Base-by-base conservation (phyloP, 2,329 filamentous ascomycete genomes). In the Aaosphaeria pasadenensis region DNA sequence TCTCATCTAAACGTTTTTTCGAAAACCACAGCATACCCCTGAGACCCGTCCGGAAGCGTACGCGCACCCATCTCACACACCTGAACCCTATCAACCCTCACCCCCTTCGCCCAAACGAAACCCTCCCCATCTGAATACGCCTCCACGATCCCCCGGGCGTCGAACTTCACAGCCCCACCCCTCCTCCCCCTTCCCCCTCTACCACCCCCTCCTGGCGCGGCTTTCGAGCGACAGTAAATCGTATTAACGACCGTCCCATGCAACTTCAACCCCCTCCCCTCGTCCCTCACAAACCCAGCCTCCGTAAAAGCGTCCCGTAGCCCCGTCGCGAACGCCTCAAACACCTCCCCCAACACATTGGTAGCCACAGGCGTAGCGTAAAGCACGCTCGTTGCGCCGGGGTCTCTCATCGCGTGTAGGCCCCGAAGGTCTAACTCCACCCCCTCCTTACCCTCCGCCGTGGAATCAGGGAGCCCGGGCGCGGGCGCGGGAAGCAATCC, bases 161-260 rank as follows among this genome's bases (percentile, higher is more conserved):
- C 72, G 24, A 78, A 66, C 47, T 69, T 64, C 7, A 63, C 60
- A 42, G 62, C 55, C 39, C 59, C 59, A 7, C 67, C 69, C 45
- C 71, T 62, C 6, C 67, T 64, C 31, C 48, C 35, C 6, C 50
- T 49, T 31, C 50, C 48, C 31, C 33, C 35, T 30, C 32, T 29
- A 32, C 30, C 11, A 13, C 11, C 44, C 7, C 9, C 11, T 11
- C 9, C 39, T 2, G 9, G 9, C 9, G 9, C 39, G 24, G 11
- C 39, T 24, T 40, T 28, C 7, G 9, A 9, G 41, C 59, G 58
- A 39, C 84, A 83, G 64, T 96, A 95, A 11, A 91, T 82, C 0
- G 91, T 95, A 67, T 96, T 96, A 44, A 94, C 72, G 4, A 96
- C 74, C 0, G 92, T 96, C 13, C 89, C 90, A 64, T 96, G 92